A percentile compares a stretch with the other conserved stretches of the same genome.
Evolutionary conservation across 345 rosid species (phyloP).

Genomic region (Combretum micranthum): DNA sequence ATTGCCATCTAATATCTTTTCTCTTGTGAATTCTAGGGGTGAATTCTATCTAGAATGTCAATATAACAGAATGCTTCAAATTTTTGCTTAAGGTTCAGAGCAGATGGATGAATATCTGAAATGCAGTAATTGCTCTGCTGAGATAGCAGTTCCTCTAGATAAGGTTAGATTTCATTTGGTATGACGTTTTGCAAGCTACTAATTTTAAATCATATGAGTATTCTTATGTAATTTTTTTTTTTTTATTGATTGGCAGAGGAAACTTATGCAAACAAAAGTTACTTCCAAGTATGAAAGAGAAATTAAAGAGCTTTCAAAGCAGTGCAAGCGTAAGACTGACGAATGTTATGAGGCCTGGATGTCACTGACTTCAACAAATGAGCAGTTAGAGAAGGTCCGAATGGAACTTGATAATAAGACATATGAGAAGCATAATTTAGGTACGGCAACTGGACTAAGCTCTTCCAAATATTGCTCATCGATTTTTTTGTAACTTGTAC

Average conservation of each 20-base stretch:
- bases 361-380: conserved; percentile 75
- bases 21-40: no score
- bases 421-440: conserved; percentile 59
- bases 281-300: conserved; percentile 74
- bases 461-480: neutral
- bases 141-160: conserved; percentile 63
- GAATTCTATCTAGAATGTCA: neutral
- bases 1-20: neutral
- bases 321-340: conserved; percentile 63
- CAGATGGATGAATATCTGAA: conserved; percentile 48
- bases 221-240: conserved; percentile 7
- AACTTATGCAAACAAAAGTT: conserved; percentile 61
- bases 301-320: conserved; percentile 64
- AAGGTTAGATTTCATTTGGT: conserved; percentile 39
- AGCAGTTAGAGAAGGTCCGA: conserved; percentile 71
- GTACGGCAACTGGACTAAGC: conserved; percentile 24
- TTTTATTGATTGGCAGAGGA: conserved; percentile 43
- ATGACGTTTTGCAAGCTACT: conserved; percentile 5
- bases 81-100: conserved; percentile 34
- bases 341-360: conserved; percentile 99
- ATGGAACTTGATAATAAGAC: conserved; percentile 89
- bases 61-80: neutral
- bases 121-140: conserved; percentile 64
- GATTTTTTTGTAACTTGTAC: no score
- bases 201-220: neutral